Base-by-base conservation (phyloP, 2,329 filamentous ascomycete species). In the Sporothrix humicola region DNA sequence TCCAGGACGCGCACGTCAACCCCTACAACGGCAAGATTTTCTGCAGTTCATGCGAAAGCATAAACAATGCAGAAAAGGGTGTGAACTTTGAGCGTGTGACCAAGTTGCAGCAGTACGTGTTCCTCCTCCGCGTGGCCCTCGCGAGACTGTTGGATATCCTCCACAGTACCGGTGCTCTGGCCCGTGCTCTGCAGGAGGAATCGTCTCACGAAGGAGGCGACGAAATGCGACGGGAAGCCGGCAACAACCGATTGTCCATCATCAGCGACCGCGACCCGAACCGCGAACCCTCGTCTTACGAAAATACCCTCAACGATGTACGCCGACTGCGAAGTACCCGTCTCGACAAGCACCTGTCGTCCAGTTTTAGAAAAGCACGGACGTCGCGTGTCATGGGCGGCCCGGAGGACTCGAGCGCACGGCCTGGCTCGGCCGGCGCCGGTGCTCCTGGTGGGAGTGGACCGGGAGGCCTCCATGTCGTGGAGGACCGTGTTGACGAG, bases 231-330 rank as follows among this genome's bases (percentile, higher is more conserved):
- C 12, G 71, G 79, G 93, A 95, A 78, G 89, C 89, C 58, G 91
- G 80, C 78, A 91, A 91, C 13, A 88, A 90, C 77, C 86, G 87
- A 4, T 20, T 63, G 0, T 75, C 74, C 0, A n/a, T 70, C 76
- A 88, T 69, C 82, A 81, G 71, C 83, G 87, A 52, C 83, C 86
- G 66, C 82, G 91, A 37, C 86, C 87, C 78, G 93, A 92, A 1
- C 92, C 91, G 80, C 89, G 89, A 52, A 77, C 76, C 61, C 91
- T 93, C 92, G 70, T 94, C 93, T 42, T 96, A 98, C 80, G 95
- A 98, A 84, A 97, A 95, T 83, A 97, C 95, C 65, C 91, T 99
- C 77, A 97, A 96, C 77, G 96, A 99, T 82, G 96, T 99, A 80
- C 91, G 94, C 78, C 89, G 96, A 75, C 84, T 99, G 74, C 91